Base-by-base conservation (phyloP, 441 rosid species). In the Mallotus japonicus region DNA sequence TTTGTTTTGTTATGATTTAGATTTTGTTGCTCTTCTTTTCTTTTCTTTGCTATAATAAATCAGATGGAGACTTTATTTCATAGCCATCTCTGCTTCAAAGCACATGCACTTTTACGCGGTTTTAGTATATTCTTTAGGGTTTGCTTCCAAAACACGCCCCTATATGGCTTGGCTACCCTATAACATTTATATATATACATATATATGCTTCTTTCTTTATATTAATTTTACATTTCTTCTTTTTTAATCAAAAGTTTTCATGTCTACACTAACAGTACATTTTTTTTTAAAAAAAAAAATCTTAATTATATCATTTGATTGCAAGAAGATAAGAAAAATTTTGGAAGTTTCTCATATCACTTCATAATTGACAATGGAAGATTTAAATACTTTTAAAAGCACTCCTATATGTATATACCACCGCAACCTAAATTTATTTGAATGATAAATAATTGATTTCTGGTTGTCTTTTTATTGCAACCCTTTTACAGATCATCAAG, bases 91-190 rank as follows among this genome's bases (percentile, higher is more conserved):
- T 51, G 63, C 75, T 71, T 34, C 68, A 80, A 76, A 79, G 81
- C 85, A 88, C 87, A 85, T 83, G 88, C 85, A 69, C 72, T 77
- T 86, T 79, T 77, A 88, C 91, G 91, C 89, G 92, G 73, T 88
- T 79, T 88, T 71, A 55, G 80, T 79, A 73, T 81, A 75, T 76
- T 75, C 65, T 71, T 19, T 53, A 54, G 34, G 62, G 73, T 71
- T 83, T 85, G 87, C 90, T 84, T 88, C 87, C 60, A 9, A 32
- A 57, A 75, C 80, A 85, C 85, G 88, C 79, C 69, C 80, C 17
- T 16, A 8, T 13, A 3, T 3, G 24, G 0, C 44, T 14, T 24
- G 6, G 40, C 40, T 37, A 6, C 40, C 40, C 40, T 28, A 28
- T 28, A 28, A 28, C 32, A 28, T 2, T 3, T 37, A 37, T 4